Conservation (phyloP, 768 basidiomycete species). For the Suillus fuscotomentosus region DNA sequence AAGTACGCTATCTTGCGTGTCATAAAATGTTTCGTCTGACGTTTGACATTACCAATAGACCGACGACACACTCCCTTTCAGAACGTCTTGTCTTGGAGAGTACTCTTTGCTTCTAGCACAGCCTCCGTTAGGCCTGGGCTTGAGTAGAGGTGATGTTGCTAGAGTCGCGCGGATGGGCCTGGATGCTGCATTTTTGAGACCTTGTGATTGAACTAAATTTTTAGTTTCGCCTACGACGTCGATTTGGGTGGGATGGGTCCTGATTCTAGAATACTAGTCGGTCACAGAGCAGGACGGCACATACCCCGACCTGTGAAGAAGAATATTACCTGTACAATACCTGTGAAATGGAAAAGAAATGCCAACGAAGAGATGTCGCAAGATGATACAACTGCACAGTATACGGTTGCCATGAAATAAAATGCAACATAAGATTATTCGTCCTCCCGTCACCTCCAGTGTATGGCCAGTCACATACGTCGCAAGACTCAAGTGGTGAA, state of each 20-base stretch:
- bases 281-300: neutral
- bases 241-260: neutral
- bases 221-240: neutral
- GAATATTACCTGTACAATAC: neutral
- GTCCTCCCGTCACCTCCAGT: slow-evolving; percentile 79
- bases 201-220: neutral
- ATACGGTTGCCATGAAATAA: neutral
- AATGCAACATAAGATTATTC: slow-evolving; percentile 54
- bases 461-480: slow-evolving; percentile 83
- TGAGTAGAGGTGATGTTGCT: slow-evolving; percentile 55
- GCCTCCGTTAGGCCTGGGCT: slow-evolving; percentile 70
- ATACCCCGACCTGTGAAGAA: neutral
- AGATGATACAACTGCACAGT: neutral
- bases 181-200: slow-evolving; percentile 22
- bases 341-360: neutral
- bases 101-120: slow-evolving; percentile 77
- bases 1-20: slow-evolving; percentile 8
- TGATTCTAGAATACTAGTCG: neutral
- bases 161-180: slow-evolving; percentile 63
- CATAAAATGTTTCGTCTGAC: slow-evolving; percentile 1
- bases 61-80: slow-evolving; percentile 79
- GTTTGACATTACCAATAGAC: slow-evolving; percentile 46
- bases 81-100: slow-evolving; percentile 70
- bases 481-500: slow-evolving; percentile 56
- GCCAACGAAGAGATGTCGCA: neutral